Evolutionary conservation across 495 filamentous ascomycete species (phyloP), one percentile per base, ranked within the genome.

Genomic region (Trichoderma orchidacearum): DNA sequence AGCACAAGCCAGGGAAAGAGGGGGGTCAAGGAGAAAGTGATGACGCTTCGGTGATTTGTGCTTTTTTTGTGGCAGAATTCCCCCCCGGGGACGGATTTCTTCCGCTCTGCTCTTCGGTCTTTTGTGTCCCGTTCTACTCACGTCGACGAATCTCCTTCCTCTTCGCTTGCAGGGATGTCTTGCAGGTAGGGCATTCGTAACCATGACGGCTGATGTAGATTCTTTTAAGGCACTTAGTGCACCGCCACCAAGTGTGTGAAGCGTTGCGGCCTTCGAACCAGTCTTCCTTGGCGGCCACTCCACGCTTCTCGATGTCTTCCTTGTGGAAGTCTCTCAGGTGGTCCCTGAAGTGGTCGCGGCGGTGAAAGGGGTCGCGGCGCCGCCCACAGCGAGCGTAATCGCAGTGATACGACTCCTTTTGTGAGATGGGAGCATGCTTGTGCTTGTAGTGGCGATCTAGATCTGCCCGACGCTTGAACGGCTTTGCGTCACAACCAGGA

Each of bases 301-400:
- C 65, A 23, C 66, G 69, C 59, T 59, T 66, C 41, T 61, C 38
- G 15, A 80, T 60, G 57, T 80, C 76, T 60, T 81, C 78, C 23
- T 62, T 66, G 65, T 81, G 78, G 52, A 57, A 75, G 11, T 74
- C 69, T 11, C 75, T 66, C 8, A 75, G 66, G 59, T 81, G 78
- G 35, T 79, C 75, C 15, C 77, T 66, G 51, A 66, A 74, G 57
- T 76, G 75, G 50, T 77, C 75, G 15, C 66, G 65, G 1, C 75
- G 66, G 52, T 60, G 63, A 62, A 75, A 76, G 11, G 72, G 68
- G 1, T 60, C 34, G 11, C 61, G 56, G 31, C 66, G 63, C 2
- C 75, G 70, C 30, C 53, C 38, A 54, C 75, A 76, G 30, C 56
- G 64, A 32, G 61, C 63, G 61, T 71, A 74, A 60, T 76, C 74